phyloP scores from a whole-genome alignment of 345 rosid genomes.

The Jatropha curcas region DNA sequence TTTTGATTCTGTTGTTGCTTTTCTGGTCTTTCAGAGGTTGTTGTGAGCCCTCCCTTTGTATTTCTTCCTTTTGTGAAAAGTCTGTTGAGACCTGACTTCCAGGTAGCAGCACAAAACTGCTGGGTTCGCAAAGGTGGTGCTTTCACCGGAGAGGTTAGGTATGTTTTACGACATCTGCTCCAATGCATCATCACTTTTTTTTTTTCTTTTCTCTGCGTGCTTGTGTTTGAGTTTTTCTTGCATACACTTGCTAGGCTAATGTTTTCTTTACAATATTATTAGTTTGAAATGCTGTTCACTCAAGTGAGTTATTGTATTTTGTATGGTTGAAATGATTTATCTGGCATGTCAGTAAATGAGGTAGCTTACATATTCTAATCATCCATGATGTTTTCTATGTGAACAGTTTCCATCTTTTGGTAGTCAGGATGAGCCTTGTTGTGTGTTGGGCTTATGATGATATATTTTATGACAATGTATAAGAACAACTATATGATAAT shows the following conservation, averaged over 20 bases:
- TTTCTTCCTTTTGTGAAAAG: conserved; percentile 53
- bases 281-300: neutral
- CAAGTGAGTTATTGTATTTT: neutral
- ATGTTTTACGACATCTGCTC: conserved; percentile 6
- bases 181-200: neutral
- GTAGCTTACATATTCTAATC: neutral
- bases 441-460: neutral
- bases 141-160: conserved; percentile 72
- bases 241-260: neutral
- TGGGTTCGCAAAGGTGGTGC: conserved; percentile 80
- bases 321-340: neutral
- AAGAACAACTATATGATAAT: too few species aligned
- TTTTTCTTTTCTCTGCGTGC: neutral
- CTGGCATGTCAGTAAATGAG: neutral
- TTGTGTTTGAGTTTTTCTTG: too few species aligned
- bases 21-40: conserved; percentile 54
- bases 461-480: conserved; percentile 1
- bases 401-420: neutral
- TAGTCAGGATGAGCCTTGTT: neutral
- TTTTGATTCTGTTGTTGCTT: neutral
- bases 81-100: conserved; percentile 51
- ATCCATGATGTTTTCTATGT: neutral
- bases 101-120: conserved; percentile 68
- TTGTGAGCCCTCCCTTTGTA: conserved; percentile 73
- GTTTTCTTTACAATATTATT: neutral